These are phyloP conservation scores for Urostyla sp. DNA, from an alignment of 73 alveolate genomes.

Conservation along the genomic window DNA sequence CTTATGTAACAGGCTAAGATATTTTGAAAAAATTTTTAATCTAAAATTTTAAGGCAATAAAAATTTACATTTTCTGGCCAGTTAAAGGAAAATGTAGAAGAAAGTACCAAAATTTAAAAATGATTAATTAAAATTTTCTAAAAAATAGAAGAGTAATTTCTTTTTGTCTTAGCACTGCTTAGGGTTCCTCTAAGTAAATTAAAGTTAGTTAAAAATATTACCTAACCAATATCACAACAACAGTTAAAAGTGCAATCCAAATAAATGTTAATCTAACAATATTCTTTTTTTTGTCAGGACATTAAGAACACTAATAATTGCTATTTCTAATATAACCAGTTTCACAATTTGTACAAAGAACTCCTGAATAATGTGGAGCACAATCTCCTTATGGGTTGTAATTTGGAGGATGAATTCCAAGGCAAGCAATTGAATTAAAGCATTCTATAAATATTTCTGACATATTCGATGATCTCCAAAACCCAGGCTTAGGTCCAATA, in stretches of 20 bases:
- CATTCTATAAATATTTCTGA: conserved; percentile 43
- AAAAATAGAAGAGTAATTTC: conserved; percentile 60
- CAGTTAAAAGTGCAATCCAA: neutral
- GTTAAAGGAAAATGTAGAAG: conserved; percentile 69
- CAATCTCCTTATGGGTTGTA: conserved; percentile 54
- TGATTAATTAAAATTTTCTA: conserved; percentile 71
- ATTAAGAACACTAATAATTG: conserved; percentile 53
- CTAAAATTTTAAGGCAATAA: too few species aligned
- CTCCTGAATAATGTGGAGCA: conserved; percentile 63
- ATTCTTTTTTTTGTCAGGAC: conserved; percentile 58
- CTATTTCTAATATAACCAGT: conserved; percentile 58
- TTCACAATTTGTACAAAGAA: conserved; percentile 69
- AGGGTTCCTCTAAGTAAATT: conserved; percentile 57
- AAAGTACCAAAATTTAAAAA: conserved; percentile 59
- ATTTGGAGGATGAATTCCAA: conserved; percentile 52
- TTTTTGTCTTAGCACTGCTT: conserved; percentile 49
- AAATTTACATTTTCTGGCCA: conserved; percentile 76
- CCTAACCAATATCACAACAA: conserved; percentile 42
- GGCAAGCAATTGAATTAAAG: conserved; percentile 48
- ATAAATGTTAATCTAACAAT: conserved; percentile 20
- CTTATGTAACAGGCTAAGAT: conserved; percentile 39
- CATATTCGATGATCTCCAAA: conserved; percentile 50
- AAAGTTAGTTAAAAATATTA: conserved; percentile 29
- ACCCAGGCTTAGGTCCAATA: conserved; percentile 67
- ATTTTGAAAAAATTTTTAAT: conserved; percentile 34